These are phyloP conservation scores for Endocarpon pusillum DNA, from an alignment of 495 filamentous ascomycete species.

Conservation along the genomic window DNA sequence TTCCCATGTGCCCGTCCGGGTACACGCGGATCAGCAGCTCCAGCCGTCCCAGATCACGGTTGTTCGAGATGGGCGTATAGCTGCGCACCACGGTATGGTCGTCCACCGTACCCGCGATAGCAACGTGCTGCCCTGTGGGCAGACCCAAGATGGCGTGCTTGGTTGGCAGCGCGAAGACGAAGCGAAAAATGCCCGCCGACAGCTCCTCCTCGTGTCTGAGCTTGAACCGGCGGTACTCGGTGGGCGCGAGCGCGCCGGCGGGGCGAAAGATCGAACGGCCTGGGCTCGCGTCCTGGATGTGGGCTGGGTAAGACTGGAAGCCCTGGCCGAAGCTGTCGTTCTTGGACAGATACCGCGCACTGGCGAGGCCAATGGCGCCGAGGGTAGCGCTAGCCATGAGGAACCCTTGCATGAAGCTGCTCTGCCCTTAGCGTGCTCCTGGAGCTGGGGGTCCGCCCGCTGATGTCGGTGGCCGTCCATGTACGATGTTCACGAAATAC, in stretches of 20 bases:
- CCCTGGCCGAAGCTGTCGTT: constrained; percentile 18
- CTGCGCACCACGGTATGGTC: constrained; percentile 26
- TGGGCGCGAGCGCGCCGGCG: constrained; percentile 26
- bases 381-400: constrained; percentile 16
- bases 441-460: no score
- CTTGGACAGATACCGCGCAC: constrained; percentile 11
- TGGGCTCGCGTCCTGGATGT: constrained; percentile 17
- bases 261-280: constrained; percentile 20
- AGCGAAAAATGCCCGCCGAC: constrained; percentile 27
- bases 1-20: constrained; percentile 26
- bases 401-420: constrained; percentile 21
- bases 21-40: constrained; percentile 34
- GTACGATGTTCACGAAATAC: no score
- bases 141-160: constrained; percentile 26
- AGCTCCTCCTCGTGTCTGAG: constrained; percentile 26
- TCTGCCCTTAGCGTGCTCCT: no score
- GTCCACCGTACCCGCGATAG: constrained; percentile 28
- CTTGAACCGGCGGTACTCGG: constrained; percentile 26
- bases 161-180: constrained; percentile 31
- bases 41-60: constrained; percentile 26
- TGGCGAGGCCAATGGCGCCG: constrained; percentile 11
- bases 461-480: no score
- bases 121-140: constrained; percentile 35
- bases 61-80: constrained; percentile 36
- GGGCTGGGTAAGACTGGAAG: constrained; percentile 25